Conservation (phyloP, 495 filamentous ascomycete species). For the Neurospora sp. region DNA sequence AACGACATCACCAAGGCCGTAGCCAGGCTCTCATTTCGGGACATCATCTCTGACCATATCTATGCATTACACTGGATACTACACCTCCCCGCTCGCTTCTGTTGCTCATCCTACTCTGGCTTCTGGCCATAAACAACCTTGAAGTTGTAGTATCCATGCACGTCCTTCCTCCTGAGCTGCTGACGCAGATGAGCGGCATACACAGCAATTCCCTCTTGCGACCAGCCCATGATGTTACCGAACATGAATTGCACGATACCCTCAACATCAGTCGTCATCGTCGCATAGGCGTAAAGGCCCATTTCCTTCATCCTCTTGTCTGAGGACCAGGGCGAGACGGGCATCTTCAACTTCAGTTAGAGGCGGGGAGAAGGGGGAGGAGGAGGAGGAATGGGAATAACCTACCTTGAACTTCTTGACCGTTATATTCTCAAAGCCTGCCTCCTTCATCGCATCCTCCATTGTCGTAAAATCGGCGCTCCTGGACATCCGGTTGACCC, state of each 20-base stretch:
- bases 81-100: neutral
- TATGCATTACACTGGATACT: neutral
- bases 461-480: neutral
- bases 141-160: neutral
- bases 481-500: neutral
- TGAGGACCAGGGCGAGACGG: neutral
- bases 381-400: neutral
- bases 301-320: neutral
- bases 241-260: neutral
- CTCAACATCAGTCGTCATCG: neutral
- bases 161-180: neutral
- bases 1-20: neutral
- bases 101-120: neutral
- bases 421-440: neutral
- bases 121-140: neutral
- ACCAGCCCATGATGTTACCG: neutral
- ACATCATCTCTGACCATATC: neutral
- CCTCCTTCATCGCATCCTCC: neutral
- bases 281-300: neutral
- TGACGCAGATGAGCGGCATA: neutral
- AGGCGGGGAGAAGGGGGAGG: too few species aligned
- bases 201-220: neutral
- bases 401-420: neutral
- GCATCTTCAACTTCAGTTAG: neutral
- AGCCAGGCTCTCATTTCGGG: neutral